Base-by-base conservation (phyloP, 345 rosid species). In the Camelina neglecta region DNA sequence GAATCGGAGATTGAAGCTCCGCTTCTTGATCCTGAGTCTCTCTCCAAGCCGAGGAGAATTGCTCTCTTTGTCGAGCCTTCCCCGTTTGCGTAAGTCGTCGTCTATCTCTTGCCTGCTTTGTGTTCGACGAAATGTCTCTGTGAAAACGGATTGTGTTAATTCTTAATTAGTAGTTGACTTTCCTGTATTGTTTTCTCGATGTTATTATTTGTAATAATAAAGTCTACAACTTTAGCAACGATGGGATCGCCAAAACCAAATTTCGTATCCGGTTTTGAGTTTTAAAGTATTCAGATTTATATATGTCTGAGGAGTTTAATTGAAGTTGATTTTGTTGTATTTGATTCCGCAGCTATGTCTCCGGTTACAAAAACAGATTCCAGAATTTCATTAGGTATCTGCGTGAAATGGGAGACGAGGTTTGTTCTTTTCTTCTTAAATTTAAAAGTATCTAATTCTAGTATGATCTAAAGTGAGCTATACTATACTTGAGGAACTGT, bases 341-440 rank as follows among this genome's bases (percentile, higher is more conserved):
- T 82, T 74, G 1, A 12, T 42, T 65, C 81, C 79, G 82, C 97
- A 95, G 99, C 16, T 95, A 95, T 82, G 91, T 95, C 39, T 95
- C 99, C 4, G 99, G 99, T 26, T 95, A 95, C 72, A 95, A 95
- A 67, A 95, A 95, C 77, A 87, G 99, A 51, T 95, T 92, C 87
- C 99, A 95, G 86, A 95, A 95, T 77, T 95, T 95, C 69, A 95
- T 95, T 67, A 92, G 78, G 78, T 89, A 89, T 75, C 85, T 95
- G 53, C 86, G 98, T 24, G 99, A 95, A 86, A 88, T 92, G 97
- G 99, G 98, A 51, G 99, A 95, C 77, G 99, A 95, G 97, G 99
- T 79, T 73, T 54, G 66, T 73, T 79, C 59, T 54, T 67, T 12
- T 67, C 54, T 29, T 16, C 6, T 75, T 41, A 47, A 58, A 16